Conservation (phyloP, 495 filamentous ascomycete genomes). For the Tuber magnatum region DNA sequence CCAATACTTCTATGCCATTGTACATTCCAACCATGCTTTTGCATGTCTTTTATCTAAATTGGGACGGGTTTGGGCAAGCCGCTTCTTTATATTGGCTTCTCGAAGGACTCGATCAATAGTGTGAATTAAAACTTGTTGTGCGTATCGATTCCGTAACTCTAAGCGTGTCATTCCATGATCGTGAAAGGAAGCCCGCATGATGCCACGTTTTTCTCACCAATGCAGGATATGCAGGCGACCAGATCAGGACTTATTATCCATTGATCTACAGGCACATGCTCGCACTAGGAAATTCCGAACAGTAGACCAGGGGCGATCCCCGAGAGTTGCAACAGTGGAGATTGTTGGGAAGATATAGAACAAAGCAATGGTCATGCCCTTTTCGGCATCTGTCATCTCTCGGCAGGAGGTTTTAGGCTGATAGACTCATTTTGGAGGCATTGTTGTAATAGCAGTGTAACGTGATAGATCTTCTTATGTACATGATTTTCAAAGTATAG, state of each 20-base stretch:
- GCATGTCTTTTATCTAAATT: not conserved
- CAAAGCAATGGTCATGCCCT: no score
- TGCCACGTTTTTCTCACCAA: not conserved
- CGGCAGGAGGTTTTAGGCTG: no score
- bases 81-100: no score
- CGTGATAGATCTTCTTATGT: no score
- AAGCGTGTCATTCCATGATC: not conserved
- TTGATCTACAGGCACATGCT: not conserved
- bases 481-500: no score
- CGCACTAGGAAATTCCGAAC: slow-evolving; percentile 5
- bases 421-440: no score
- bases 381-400: no score
- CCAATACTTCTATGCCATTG: not conserved
- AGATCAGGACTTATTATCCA: not conserved
- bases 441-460: no score
- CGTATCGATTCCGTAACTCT: slow-evolving; percentile 9
- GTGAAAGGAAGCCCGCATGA: not conserved
- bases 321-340: no score
- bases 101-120: no score
- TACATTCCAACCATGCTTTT: not conserved
- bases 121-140: not conserved
- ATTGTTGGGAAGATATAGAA: no score
- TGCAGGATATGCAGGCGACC: slow-evolving; percentile 4
- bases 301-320: slow-evolving; percentile 4
- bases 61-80: not conserved